Base-by-base conservation (phyloP, 140 eudicot species). In the Stevia rebaudiana region DNA sequence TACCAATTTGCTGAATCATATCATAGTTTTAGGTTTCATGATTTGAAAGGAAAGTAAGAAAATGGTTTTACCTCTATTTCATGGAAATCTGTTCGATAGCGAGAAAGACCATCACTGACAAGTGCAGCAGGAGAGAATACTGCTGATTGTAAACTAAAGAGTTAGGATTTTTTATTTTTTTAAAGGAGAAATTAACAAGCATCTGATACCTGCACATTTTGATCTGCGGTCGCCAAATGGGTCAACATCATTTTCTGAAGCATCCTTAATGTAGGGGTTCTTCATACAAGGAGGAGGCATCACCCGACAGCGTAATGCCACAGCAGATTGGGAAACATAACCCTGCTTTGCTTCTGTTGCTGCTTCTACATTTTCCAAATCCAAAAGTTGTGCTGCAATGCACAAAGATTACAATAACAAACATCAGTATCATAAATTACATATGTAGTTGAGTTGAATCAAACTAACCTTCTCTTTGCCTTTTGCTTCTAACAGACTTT, bases 221-320 rank as follows among this genome's bases (percentile, higher is more conserved):
- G 95, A 82, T 73, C 97, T 80, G 72, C 88, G 81, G 69, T 76
- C 81, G 37, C 78, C 90, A 76, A 82, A 90, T 17, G 95, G 95
- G 75, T 90, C 95, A 0, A 72, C 52, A 63, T 76, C 91, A 48
- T 59, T 68, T 35, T 68, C 86, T 36, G 80, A 74, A 41, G 80
- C 44, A 67, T 74, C 84, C 74, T 57, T 76, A 46, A 87, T 62
- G 81, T 86, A 90, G 15, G 97, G 97, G 48, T 90, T 90, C 83
- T 61, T 80, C 76, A 90, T 80, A 75, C 95, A 90, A 19, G 95
- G 97, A 43, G 97, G 97, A 65, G 95, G 97, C 94, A 82, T 87
- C 19, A 90, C 95, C 67, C 95, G 77, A 61, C 88, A 87, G 42
- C 94, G 82, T 70, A 90, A 82, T 30, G 94, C 95, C 68, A 90